phyloP scores from a whole-genome alignment of 108 stramenopile genomes.

The Epithemia pelagica region DNA sequence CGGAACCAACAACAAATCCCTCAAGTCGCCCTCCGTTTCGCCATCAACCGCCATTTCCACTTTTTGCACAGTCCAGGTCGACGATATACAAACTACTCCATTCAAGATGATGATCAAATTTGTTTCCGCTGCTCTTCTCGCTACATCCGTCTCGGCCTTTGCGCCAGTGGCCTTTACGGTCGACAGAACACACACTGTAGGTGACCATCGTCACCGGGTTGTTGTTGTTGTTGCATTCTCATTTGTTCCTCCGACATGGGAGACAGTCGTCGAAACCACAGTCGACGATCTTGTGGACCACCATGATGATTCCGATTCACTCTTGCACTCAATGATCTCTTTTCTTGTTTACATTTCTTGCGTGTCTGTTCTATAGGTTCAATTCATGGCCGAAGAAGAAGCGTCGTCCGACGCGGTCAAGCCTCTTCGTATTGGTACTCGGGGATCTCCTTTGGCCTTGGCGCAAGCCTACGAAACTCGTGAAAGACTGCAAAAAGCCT shows the following conservation, averaged over 20 bases:
- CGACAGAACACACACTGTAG: constrained; percentile 24
- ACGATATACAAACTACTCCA: no score
- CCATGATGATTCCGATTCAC: no score
- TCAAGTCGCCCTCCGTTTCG: no score
- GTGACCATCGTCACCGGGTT: constrained; percentile 11
- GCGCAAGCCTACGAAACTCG: constrained; percentile 98
- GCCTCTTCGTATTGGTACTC: constrained; percentile 94
- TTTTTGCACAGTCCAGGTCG: no score
- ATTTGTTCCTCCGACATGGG: no score
- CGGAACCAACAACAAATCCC: no score
- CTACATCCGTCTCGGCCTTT: constrained; percentile 54
- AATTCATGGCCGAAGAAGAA: constrained; percentile 66
- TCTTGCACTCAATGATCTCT: no score
- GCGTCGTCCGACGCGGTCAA: constrained; percentile 20
- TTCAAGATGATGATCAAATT: constrained; percentile 66
- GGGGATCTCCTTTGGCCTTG: constrained; percentile 96
- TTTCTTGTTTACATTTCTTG: no score
- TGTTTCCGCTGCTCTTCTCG: constrained; percentile 35
- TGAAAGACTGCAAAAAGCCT: constrained; percentile 77
- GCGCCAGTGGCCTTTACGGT: constrained; percentile 34
- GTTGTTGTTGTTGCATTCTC: no score
- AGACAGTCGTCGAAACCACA: no score
- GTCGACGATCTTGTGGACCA: no score
- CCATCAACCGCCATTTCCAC: no score
- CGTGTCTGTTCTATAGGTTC: constrained; percentile 28